Evolutionary conservation across 768 basidiomycete species (phyloP), one percentile per base, ranked within the genome.

Genomic region (Daedaleopsis sinensis): DNA sequence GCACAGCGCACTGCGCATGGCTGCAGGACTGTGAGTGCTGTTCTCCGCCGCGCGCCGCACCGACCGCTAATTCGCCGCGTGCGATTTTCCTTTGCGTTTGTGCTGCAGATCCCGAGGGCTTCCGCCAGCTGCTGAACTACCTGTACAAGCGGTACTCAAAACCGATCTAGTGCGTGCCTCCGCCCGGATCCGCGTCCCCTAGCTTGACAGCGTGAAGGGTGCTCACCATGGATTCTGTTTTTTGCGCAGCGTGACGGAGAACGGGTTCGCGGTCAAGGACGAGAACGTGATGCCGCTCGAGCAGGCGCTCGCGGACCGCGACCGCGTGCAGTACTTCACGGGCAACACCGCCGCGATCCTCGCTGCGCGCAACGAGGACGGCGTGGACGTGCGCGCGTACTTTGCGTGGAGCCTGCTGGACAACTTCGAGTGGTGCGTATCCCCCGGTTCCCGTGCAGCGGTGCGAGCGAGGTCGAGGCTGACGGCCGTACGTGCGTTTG

Each of bases 341-440:
- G 88, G 87, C 24, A 80, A 82, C 13, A 84, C 84, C 12, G 72
- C 75, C 5, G 78, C 83, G 15, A 71, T 90, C 24, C 77, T 86
- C 39, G 76, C 77, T 2, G 85, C 88, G n/a, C 79, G 88, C 27
- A 71, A 76, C 52, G 81, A 86, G 62, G 88, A 90, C 66, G 84
- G 84, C 32, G 84, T 90, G 19, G 84, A 87, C 52, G 74, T 88
- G 57, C 72, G 79, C 35, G 78, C 82, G 1, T 90, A 89, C 71
- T 88, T 89, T 76, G 82, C 86, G 1, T 88, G 87, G 87, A 87
- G 85, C 76, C 78, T 89, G 68, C 70, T 90, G 47, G 87, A 89
- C 68, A 89, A 89, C 73, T 88, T 89, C 62, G 88, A 90, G 73
- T 88, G 88, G 85, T 73, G 52, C 15, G 67, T 49, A 13, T n/a